These are phyloP conservation scores for Tetrapisispora nanseiensis DNA, from an alignment of 805 yeast genomes.

Conservation along the genomic window DNA sequence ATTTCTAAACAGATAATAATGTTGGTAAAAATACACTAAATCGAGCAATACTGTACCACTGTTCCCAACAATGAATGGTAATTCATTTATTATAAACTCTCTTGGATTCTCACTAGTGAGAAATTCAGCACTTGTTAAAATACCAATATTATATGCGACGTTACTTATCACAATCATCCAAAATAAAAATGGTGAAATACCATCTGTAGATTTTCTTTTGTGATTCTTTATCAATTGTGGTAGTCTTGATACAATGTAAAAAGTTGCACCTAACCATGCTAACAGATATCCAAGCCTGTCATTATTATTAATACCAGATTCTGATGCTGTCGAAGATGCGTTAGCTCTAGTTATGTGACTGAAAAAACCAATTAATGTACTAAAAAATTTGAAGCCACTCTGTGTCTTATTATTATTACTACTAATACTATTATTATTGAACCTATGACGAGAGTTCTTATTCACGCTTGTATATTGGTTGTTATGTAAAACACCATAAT, in stretches of 20 bases:
- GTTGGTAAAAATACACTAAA: conserved; percentile 55
- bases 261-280: conserved; percentile 73
- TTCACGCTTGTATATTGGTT: conserved; percentile 2
- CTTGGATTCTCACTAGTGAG: conserved; percentile 29
- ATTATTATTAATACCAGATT: not conserved
- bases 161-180: conserved; percentile 74
- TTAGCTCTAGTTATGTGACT: not conserved
- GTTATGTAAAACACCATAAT: conserved; percentile 39
- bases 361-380: not conserved
- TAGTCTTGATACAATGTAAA: conserved; percentile 68
- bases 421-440: not conserved
- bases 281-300: conserved; percentile 33
- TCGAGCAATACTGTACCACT: conserved; percentile 81
- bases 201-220: conserved; percentile 71
- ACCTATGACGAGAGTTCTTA: not conserved
- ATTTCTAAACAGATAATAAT: conserved; percentile 23
- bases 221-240: conserved; percentile 81
- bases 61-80: conserved; percentile 79
- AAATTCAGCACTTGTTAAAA: conserved; percentile 56
- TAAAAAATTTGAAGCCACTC: not conserved
- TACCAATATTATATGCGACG: conserved; percentile 63
- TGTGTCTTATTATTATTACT: too few species aligned
- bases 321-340: not conserved
- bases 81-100: conserved; percentile 52
- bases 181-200: conserved; percentile 72